phyloP scores from a whole-genome alignment of 371 early-diverging fungal species.

The Parasitella parasitica region DNA sequence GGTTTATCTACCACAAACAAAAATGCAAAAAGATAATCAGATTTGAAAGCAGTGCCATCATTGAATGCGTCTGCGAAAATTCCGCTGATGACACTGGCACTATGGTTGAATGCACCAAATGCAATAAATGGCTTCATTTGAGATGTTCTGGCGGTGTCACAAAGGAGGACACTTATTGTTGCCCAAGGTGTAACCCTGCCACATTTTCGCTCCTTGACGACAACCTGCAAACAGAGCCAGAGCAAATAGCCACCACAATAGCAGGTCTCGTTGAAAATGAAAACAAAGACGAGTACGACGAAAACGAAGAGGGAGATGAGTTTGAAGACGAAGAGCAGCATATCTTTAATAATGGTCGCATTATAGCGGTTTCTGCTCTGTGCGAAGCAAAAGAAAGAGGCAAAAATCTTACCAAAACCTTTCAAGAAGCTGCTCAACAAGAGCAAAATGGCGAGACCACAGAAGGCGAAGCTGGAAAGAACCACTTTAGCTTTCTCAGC shows the following conservation, averaged over 20 bases:
- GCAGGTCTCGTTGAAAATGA: background rate
- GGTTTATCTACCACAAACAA: conserved; percentile 43
- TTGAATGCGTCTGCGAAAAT: conserved; percentile 41
- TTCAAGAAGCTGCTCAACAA: background rate
- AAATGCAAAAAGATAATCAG: conserved; percentile 32
- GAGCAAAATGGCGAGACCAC: background rate
- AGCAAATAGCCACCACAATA: background rate
- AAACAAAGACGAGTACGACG: background rate
- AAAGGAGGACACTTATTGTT: conserved; percentile 41
- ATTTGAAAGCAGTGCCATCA: conserved; percentile 13
- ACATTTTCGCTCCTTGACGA: background rate
- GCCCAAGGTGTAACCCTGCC: conserved; percentile 40
- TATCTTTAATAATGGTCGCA: background rate
- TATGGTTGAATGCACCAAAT: conserved; percentile 56
- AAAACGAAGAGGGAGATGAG: background rate
- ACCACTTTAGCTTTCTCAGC: background rate
- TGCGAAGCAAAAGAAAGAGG: conserved; percentile 1
- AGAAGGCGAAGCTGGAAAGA: background rate
- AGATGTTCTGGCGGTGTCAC: conserved; percentile 46
- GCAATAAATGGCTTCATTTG: conserved; percentile 57
- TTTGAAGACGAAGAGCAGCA: background rate
- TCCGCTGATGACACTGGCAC: conserved; percentile 35
- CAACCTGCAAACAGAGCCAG: background rate
- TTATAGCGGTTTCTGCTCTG: background rate
- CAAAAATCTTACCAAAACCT: background rate